Percentiles rank a stretch among this genome's conserved stretches.
phyloP scores from a whole-genome alignment of 2,329 filamentous ascomycete genomes.

The Lithohypha guttulata region DNA sequence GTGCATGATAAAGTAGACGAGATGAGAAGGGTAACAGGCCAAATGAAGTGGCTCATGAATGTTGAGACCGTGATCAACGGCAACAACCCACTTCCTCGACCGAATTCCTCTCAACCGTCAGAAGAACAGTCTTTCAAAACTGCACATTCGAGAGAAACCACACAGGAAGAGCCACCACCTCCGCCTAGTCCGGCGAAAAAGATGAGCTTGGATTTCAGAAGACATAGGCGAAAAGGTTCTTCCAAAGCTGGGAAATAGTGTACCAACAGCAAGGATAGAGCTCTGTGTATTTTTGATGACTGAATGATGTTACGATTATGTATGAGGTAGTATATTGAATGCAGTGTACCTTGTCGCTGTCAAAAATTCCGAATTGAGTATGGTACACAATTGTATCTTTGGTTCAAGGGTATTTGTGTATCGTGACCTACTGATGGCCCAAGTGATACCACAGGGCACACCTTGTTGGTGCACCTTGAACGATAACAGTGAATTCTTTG shows the following conservation, averaged over 20 bases:
- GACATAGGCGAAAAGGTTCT: constrained; percentile 18
- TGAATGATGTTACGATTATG: constrained; percentile 15
- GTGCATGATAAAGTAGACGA: constrained; percentile 31
- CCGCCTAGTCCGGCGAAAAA: constrained; percentile 7
- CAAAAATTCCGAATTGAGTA: too few relatives aligned
- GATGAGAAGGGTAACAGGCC: constrained; percentile 31
- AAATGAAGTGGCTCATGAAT: constrained; percentile 41
- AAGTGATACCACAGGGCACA: too few relatives aligned
- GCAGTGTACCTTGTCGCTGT: too few relatives aligned
- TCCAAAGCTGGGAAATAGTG: constrained; percentile 15
- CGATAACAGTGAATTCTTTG: too few relatives aligned
- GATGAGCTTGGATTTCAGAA: constrained; percentile 12
- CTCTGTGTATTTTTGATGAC: constrained; percentile 9
- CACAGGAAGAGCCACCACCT: neutral
- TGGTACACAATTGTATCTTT: too few relatives aligned
- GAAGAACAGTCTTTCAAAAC: constrained; percentile 1
- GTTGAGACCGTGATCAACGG: constrained; percentile 28
- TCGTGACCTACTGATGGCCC: too few relatives aligned
- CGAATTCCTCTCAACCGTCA: neutral
- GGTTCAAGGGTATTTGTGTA: too few relatives aligned
- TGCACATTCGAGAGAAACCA: neutral
- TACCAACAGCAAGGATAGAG: neutral
- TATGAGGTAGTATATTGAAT: too few relatives aligned
- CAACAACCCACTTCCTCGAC: constrained; percentile 3
- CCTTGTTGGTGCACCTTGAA: too few relatives aligned